phyloP scores from a whole-genome alignment of 108 stramenopile species.

The Cylindrotheca closterium region DNA sequence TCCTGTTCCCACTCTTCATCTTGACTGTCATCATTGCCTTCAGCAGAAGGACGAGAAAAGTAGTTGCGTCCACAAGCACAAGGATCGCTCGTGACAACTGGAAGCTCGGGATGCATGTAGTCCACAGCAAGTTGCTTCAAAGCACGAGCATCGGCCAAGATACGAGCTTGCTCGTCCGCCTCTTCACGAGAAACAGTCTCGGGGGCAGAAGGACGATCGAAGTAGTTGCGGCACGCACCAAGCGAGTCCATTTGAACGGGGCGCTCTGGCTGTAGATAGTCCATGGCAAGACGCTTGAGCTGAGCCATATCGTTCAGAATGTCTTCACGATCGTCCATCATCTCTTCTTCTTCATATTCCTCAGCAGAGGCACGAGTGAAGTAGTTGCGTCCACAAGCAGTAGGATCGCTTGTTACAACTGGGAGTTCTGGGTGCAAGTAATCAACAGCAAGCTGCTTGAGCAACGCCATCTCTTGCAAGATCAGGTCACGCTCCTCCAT shows the following conservation, averaged over 20 bases:
- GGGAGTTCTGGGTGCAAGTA: conserved; percentile 64
- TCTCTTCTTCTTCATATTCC: conserved; percentile 32
- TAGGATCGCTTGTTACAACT: conserved; percentile 30
- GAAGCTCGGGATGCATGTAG: conserved; percentile 61
- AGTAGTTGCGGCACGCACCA: conserved; percentile 57
- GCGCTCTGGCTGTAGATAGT: conserved; percentile 41
- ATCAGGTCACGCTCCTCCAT: conserved; percentile 43
- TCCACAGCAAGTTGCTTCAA: conserved; percentile 55
- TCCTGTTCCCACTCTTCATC: conserved; percentile 31
- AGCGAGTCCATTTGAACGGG: conserved; percentile 11
- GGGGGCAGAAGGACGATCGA: conserved; percentile 58
- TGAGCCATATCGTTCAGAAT: conserved; percentile 30
- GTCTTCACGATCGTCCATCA: conserved; percentile 35
- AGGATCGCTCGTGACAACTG: conserved; percentile 37
- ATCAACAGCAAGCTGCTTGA: conserved; percentile 59
- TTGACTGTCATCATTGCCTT: conserved; percentile 12
- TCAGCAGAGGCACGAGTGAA: conserved; percentile 71
- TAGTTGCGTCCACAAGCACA: conserved; percentile 53
- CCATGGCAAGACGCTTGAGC: conserved; percentile 37
- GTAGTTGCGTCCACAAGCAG: conserved; percentile 60
- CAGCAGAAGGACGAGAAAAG: conserved; percentile 65
- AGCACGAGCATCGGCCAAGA: conserved; percentile 45
- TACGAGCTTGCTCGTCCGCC: conserved; percentile 36
- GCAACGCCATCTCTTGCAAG: conserved; percentile 36
- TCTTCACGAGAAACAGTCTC: conserved; percentile 29